phyloP scores from a whole-genome alignment of 345 rosid species.

The Combretum micranthum region DNA sequence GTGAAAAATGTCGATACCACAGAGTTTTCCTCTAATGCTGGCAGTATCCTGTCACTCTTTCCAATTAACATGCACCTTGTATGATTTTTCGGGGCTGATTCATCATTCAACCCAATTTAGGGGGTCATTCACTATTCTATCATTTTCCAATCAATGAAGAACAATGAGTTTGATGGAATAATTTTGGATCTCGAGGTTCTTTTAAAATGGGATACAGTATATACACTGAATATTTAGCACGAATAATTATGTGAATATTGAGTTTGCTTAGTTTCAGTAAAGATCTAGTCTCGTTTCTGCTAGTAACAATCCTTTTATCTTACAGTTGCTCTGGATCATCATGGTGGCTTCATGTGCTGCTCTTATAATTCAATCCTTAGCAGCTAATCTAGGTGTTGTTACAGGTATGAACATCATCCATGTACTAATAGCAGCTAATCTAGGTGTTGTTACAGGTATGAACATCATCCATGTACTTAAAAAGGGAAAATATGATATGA shows the following conservation, averaged over 20 bases:
- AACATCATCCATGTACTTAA: background rate
- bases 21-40: too few species aligned
- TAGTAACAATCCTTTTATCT: background rate
- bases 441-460: conserved; percentile 90
- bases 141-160: too few species aligned
- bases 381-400: conserved; percentile 95
- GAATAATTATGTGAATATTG: background rate
- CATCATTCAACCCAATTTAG: too few species aligned
- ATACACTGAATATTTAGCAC: too few species aligned
- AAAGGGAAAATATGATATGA: background rate
- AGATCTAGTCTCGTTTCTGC: background rate
- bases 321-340: conserved; percentile 91
- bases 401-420: conserved; percentile 37
- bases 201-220: too few species aligned
- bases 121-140: too few species aligned
- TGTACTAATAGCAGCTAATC: conserved; percentile 64
- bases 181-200: too few species aligned
- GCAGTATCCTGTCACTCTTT: too few species aligned
- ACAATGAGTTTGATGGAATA: too few species aligned
- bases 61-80: too few species aligned
- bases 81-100: too few species aligned
- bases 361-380: conserved; percentile 80
- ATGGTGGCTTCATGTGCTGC: conserved; percentile 91
- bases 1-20: too few species aligned
- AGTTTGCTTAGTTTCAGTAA: background rate